Conservation (phyloP, 208 protist genomes). For the Perkinsela sp. region DNA sequence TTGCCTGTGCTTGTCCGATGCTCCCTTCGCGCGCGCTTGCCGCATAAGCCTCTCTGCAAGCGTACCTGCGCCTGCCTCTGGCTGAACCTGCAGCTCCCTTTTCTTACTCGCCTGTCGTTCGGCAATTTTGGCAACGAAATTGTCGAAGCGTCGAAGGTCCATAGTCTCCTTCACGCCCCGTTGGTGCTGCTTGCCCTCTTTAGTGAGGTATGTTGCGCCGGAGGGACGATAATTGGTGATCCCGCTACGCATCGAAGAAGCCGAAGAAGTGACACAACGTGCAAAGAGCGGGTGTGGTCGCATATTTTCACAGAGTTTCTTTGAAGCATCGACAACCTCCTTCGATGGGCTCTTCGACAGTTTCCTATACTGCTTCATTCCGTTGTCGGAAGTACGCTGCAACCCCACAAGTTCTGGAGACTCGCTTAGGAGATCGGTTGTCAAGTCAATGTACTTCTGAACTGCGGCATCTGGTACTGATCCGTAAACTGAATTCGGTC, state of each 20-base stretch:
- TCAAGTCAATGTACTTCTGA: background rate
- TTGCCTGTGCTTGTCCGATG: no score
- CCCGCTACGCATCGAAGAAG: background rate
- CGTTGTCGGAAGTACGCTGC: background rate
- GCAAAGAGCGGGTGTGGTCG: background rate
- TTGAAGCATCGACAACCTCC: background rate
- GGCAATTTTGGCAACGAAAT: background rate
- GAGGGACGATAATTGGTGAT: background rate
- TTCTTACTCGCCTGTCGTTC: background rate
- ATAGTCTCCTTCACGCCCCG: background rate
- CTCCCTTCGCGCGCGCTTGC: no score
- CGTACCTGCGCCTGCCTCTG: conserved; percentile 35
- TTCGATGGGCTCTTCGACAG: background rate
- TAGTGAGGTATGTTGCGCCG: background rate
- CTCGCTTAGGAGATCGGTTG: background rate
- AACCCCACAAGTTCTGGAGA: background rate
- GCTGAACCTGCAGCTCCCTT: no score
- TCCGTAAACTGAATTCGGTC: background rate
- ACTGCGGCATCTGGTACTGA: background rate
- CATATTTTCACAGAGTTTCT: background rate
- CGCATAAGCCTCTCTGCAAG: conserved; percentile 17
- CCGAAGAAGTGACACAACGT: background rate
- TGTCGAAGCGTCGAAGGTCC: background rate
- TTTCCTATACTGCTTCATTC: background rate
- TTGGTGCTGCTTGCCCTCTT: background rate